These are phyloP conservation scores for Xylariaceae sp. DNA, from an alignment of 2,329 filamentous ascomycete genomes.

Conservation along the genomic window DNA sequence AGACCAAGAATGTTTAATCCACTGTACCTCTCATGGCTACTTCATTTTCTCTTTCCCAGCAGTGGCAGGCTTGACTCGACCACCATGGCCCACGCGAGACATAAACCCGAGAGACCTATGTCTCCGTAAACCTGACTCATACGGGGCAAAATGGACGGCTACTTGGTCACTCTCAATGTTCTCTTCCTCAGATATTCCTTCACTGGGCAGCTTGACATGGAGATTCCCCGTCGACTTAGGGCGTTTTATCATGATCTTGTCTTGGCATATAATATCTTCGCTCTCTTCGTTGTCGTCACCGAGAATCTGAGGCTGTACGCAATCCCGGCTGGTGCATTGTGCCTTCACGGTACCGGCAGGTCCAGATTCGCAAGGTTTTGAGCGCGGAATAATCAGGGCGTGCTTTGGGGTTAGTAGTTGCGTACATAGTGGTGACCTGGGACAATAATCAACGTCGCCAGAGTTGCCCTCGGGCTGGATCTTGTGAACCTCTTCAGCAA, in stretches of 20 bases:
- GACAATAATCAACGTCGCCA: slow-evolving; percentile 4
- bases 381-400: slow-evolving; percentile 7
- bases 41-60: neutral
- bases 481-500: slow-evolving; percentile 28
- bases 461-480: slow-evolving; percentile 17
- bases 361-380: slow-evolving; percentile 15
- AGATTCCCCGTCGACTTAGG: slow-evolving; percentile 19
- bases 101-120: slow-evolving; percentile 18
- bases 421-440: neutral
- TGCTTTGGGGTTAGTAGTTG: slow-evolving; percentile 14
- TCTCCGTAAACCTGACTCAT: slow-evolving; percentile 10
- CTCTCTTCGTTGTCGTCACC: slow-evolving; percentile 22
- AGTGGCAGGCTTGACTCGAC: neutral
- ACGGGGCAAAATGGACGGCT: neutral
- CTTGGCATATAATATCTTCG: slow-evolving; percentile 2
- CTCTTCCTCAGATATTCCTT: neutral
- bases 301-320: slow-evolving; percentile 27
- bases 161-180: neutral
- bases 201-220: neutral
- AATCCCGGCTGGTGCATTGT: slow-evolving; percentile 27
- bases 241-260: slow-evolving; percentile 11
- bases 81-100: slow-evolving; percentile 3
- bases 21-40: neutral
- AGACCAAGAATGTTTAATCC: neutral
- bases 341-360: slow-evolving; percentile 16